Evolutionary conservation across 148 eudicot genomes (phyloP).

Genomic region (Cornus controversa): DNA sequence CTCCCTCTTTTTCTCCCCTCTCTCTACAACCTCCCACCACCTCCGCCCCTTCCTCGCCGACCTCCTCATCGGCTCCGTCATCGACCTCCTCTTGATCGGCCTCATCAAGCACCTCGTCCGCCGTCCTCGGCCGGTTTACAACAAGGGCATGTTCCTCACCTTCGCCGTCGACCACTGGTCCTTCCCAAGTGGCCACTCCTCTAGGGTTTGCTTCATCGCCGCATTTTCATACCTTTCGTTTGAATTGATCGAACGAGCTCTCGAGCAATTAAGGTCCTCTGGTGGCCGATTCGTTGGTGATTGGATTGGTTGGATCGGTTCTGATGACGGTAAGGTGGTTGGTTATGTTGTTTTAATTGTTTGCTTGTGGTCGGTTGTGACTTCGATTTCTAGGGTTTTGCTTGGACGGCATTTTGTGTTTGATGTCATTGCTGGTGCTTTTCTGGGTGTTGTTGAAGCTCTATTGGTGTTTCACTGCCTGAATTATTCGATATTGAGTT

Average conservation of each 20-base stretch:
- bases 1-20: slow-evolving; percentile 39
- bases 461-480: slow-evolving; percentile 37
- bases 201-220: slow-evolving; percentile 53
- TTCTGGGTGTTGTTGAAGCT: slow-evolving; percentile 53
- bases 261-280: slow-evolving; percentile 5
- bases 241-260: slow-evolving; percentile 10
- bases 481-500: slow-evolving; percentile 2
- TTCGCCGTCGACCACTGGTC: slow-evolving; percentile 68
- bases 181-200: slow-evolving; percentile 65
- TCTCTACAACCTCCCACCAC: slow-evolving; percentile 22
- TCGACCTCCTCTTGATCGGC: slow-evolving; percentile 51
- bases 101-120: slow-evolving; percentile 49
- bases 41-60: background rate
- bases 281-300: background rate
- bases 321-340: slow-evolving; percentile 24
- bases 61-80: slow-evolving; percentile 25
- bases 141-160: slow-evolving; percentile 42
- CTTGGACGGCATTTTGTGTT: slow-evolving; percentile 65
- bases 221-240: slow-evolving; percentile 27
- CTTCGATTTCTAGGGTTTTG: slow-evolving; percentile 58
- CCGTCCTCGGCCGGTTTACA: slow-evolving; percentile 62
- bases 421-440: slow-evolving; percentile 56
- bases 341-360: slow-evolving; percentile 18
- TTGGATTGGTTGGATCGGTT: slow-evolving; percentile 16
- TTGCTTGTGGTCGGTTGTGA: slow-evolving; percentile 41